These are phyloP conservation scores for Diplocarpon rosae DNA, from an alignment of 2,329 filamentous ascomycete species.

Conservation along the genomic window DNA sequence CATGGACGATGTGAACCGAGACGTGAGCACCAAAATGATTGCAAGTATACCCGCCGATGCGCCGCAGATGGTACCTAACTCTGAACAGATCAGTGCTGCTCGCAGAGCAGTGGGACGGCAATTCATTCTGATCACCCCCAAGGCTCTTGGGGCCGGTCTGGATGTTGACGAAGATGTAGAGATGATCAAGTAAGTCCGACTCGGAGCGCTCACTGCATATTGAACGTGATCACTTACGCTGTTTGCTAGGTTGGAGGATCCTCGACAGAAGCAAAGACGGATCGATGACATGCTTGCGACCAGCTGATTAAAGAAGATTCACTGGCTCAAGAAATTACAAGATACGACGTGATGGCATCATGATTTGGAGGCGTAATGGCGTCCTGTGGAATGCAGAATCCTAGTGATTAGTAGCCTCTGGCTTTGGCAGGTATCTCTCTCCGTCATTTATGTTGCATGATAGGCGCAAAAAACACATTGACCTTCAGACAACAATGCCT, in stretches of 20 bases:
- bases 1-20: slow-evolving; percentile 95
- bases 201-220: not conserved
- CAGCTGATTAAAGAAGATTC: not conserved
- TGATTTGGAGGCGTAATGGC: too few species aligned
- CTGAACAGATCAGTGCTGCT: slow-evolving; percentile 62
- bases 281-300: slow-evolving; percentile 20
- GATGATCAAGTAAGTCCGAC: slow-evolving; percentile 52
- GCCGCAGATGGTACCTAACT: slow-evolving; percentile 17
- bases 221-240: not conserved
- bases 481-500: not conserved
- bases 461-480: too few species aligned
- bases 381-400: too few species aligned
- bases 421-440: too few species aligned
- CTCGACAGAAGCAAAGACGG: slow-evolving; percentile 35
- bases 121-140: slow-evolving; percentile 93
- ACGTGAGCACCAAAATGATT: slow-evolving; percentile 88
- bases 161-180: slow-evolving; percentile 58
- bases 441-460: too few species aligned
- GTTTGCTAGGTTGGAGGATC: slow-evolving; percentile 41
- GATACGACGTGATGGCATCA: too few species aligned
- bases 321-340: not conserved
- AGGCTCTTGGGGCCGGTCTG: slow-evolving; percentile 57
- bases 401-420: too few species aligned
- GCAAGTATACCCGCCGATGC: slow-evolving; percentile 38
- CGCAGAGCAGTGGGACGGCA: slow-evolving; percentile 80